Evolutionary conservation across 2,329 filamentous ascomycete species (phyloP).

Genomic region (Lecanosticta acicola): DNA sequence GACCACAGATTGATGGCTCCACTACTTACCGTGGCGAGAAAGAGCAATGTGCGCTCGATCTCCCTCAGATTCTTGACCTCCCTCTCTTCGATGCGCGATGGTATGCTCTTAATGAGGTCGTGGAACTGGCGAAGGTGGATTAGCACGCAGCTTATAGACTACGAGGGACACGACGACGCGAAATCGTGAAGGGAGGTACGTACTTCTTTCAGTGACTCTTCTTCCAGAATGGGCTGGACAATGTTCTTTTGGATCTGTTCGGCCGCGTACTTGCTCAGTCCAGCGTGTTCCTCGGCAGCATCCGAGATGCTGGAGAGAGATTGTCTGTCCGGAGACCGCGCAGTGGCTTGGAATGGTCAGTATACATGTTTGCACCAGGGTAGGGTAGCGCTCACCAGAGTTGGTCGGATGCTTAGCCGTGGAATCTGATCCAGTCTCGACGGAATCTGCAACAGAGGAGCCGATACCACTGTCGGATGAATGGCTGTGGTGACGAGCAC

Average conservation of each 20-base stretch:
- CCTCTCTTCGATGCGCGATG: constrained; percentile 71
- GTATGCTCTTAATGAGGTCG: constrained; percentile 70
- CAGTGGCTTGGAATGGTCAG: constrained; percentile 13
- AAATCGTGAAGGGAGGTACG: too few relatives aligned
- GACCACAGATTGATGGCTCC: constrained; percentile 44
- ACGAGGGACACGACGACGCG: too few relatives aligned
- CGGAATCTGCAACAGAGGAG: constrained; percentile 58
- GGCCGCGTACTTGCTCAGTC: constrained; percentile 62
- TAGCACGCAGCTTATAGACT: too few relatives aligned
- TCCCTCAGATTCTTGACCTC: constrained; percentile 88
- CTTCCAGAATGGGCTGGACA: constrained; percentile 69
- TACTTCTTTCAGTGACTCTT: constrained; percentile 61
- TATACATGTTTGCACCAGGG: constrained; percentile 4
- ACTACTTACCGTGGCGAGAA: constrained; percentile 84
- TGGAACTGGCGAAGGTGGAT: too few relatives aligned
- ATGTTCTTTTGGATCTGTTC: constrained; percentile 76
- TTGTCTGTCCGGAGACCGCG: constrained; percentile 37
- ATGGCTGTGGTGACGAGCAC: constrained; percentile 56
- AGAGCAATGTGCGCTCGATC: constrained; percentile 87
- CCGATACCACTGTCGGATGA: constrained; percentile 84
- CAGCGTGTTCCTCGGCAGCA: constrained; percentile 41
- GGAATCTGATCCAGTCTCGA: constrained; percentile 15
- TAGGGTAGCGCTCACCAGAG: constrained; percentile 21
- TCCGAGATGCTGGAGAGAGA: constrained; percentile 38
- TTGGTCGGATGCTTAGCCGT: constrained; percentile 22